Evolutionary conservation across 768 basidiomycete species (phyloP).

Genomic region (Cyathus striatus): DNA sequence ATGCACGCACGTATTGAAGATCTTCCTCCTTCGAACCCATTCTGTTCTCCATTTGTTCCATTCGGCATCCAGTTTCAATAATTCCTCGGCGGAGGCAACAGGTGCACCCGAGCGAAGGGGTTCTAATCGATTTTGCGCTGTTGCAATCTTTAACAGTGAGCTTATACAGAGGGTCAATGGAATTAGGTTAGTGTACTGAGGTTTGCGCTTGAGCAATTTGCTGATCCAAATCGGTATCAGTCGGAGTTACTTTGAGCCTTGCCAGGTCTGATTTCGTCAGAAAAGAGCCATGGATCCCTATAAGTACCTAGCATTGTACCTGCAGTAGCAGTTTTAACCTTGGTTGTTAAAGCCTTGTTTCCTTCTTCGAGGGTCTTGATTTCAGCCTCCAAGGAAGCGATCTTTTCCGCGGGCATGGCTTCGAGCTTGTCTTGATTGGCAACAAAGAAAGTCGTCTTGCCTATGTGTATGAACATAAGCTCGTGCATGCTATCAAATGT

Average conservation of each 20-base stretch:
- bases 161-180: slow-evolving; percentile 4
- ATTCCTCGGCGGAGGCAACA: slow-evolving; percentile 66
- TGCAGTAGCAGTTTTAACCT: slow-evolving; percentile 43
- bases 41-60: slow-evolving; percentile 79
- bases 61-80: slow-evolving; percentile 62
- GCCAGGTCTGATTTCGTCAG: slow-evolving; percentile 56
- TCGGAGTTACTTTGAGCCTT: slow-evolving; percentile 60
- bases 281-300: not conserved
- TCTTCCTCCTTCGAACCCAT: slow-evolving; percentile 73
- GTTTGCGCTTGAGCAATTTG: slow-evolving; percentile 46
- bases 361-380: slow-evolving; percentile 52
- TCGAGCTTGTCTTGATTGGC: slow-evolving; percentile 74
- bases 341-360: slow-evolving; percentile 40
- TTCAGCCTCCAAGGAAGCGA: slow-evolving; percentile 57
- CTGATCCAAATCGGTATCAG: slow-evolving; percentile 57
- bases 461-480: slow-evolving; percentile 29
- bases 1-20: slow-evolving; percentile 66
- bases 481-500: not conserved
- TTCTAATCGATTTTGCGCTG: slow-evolving; percentile 43
- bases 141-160: slow-evolving; percentile 36
- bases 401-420: slow-evolving; percentile 54
- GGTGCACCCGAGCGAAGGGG: slow-evolving; percentile 66
- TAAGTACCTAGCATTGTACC: slow-evolving; percentile 25
- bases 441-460: slow-evolving; percentile 85
- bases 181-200: slow-evolving; percentile 33